Conservation (phyloP, 805 yeast genomes). For the Maudiozyma barnettii region DNA sequence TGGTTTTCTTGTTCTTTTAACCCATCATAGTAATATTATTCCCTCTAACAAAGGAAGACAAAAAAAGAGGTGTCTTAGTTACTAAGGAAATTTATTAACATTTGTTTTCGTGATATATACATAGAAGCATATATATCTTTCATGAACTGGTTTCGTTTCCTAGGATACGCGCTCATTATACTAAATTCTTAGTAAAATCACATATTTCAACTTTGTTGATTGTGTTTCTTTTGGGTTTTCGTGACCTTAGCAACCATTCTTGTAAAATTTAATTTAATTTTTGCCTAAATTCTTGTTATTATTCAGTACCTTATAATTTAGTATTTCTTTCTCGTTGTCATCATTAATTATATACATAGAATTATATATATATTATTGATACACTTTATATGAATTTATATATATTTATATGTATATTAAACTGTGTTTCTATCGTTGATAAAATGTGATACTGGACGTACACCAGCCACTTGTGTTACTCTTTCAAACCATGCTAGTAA, state of each 20-base stretch:
- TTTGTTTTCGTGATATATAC: too few relatives aligned
- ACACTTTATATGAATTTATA: background rate
- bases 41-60: background rate
- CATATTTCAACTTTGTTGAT: too few relatives aligned
- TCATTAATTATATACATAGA: too few relatives aligned
- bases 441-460: conserved; percentile 81
- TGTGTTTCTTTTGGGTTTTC: too few relatives aligned
- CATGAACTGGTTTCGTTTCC: too few relatives aligned
- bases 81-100: too few relatives aligned
- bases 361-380: too few relatives aligned
- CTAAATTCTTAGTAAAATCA: background rate
- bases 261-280: background rate
- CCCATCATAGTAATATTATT: background rate
- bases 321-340: too few relatives aligned
- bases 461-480: conserved; percentile 73
- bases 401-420: conserved; percentile 21
- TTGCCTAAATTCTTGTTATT: background rate
- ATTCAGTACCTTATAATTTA: too few relatives aligned
- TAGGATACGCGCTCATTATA: too few relatives aligned
- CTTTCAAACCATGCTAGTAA: conserved; percentile 89
- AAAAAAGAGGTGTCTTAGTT: background rate
- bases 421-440: conserved; percentile 79
- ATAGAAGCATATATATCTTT: too few relatives aligned
- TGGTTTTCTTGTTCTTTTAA: background rate
- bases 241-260: background rate